Evolutionary conservation across 2,329 filamentous ascomycete genomes (phyloP).

Genomic region (Bertia moriformis): DNA sequence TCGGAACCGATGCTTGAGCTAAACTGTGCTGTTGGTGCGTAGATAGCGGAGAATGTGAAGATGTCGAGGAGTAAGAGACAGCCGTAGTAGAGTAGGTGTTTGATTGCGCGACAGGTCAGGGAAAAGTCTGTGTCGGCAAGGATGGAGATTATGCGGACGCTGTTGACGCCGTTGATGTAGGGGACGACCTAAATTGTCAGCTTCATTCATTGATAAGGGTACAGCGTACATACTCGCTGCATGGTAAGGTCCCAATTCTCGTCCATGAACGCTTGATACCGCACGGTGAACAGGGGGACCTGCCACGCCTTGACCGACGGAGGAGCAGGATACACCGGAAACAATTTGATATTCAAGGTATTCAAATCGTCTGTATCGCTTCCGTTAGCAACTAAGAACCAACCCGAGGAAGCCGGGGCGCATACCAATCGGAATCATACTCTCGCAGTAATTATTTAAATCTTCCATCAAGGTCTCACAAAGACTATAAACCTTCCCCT

Average conservation of each 20-base stretch:
- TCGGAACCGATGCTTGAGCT: slow-evolving; percentile 34
- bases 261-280: slow-evolving; percentile 1
- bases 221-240: background rate
- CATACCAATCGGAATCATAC: slow-evolving; percentile 53
- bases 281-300: slow-evolving; percentile 31
- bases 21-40: slow-evolving; percentile 46
- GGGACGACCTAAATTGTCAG: slow-evolving; percentile 36
- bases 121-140: slow-evolving; percentile 49
- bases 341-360: slow-evolving; percentile 50
- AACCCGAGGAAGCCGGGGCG: slow-evolving; percentile 2
- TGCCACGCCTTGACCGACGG: slow-evolving; percentile 45
- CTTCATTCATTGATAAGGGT: background rate
- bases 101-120: slow-evolving; percentile 45
- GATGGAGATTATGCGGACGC: slow-evolving; percentile 43
- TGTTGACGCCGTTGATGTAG: slow-evolving; percentile 49
- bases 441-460: slow-evolving; percentile 55
- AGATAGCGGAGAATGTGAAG: slow-evolving; percentile 52
- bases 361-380: slow-evolving; percentile 37
- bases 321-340: slow-evolving; percentile 41
- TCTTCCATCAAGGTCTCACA: slow-evolving; percentile 34
- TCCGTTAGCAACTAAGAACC: background rate
- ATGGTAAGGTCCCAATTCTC: slow-evolving; percentile 1
- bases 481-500: slow-evolving; percentile 40
- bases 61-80: slow-evolving; percentile 50
- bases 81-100: slow-evolving; percentile 50